A percentile compares a stretch with the other conserved stretches of the same genome.
Conservation (phyloP, 2,329 filamentous ascomycete genomes). For the Pseudogymnoascus verrucosus region DNA sequence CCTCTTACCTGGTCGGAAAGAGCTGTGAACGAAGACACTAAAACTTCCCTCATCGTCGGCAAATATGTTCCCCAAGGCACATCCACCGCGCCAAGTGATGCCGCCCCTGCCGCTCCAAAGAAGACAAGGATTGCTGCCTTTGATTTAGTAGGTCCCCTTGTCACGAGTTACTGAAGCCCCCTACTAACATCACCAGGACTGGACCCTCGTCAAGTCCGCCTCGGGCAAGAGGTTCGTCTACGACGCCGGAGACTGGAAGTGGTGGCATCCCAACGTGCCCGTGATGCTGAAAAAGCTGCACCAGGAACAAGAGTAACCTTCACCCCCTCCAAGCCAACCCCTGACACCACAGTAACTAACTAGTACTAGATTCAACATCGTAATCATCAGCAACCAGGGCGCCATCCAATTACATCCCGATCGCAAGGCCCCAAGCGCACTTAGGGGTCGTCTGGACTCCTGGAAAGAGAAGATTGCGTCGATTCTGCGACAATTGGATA, state of each 20-base stretch:
- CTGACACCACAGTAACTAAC: background rate
- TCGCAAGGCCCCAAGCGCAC: constrained; percentile 58
- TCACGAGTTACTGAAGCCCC: background rate
- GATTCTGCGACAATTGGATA: constrained; percentile 61
- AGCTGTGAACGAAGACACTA: constrained; percentile 41
- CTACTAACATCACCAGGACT: constrained; percentile 50
- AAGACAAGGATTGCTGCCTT: constrained; percentile 60
- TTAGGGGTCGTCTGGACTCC: constrained; percentile 60
- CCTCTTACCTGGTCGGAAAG: constrained; percentile 64
- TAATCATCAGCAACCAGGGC: constrained; percentile 84
- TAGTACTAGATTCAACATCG: constrained; percentile 55
- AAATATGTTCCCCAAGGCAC: constrained; percentile 48
- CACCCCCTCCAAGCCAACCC: constrained; percentile 11
- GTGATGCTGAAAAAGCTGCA: constrained; percentile 58
- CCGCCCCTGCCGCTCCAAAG: background rate
- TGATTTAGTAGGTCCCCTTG: constrained; percentile 45
- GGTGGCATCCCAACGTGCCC: constrained; percentile 76
- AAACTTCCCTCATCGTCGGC: constrained; percentile 63
- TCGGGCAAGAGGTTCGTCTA: constrained; percentile 74
- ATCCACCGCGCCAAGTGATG: constrained; percentile 16
- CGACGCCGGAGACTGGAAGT: constrained; percentile 78
- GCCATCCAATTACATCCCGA: constrained; percentile 69
- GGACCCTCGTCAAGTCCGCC: constrained; percentile 71
- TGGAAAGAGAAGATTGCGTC: constrained; percentile 75
- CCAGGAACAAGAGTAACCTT: constrained; percentile 52